Evolutionary conservation across 2,329 filamentous ascomycete genomes (phyloP).

Genomic region (Calonectria fujianensis): DNA sequence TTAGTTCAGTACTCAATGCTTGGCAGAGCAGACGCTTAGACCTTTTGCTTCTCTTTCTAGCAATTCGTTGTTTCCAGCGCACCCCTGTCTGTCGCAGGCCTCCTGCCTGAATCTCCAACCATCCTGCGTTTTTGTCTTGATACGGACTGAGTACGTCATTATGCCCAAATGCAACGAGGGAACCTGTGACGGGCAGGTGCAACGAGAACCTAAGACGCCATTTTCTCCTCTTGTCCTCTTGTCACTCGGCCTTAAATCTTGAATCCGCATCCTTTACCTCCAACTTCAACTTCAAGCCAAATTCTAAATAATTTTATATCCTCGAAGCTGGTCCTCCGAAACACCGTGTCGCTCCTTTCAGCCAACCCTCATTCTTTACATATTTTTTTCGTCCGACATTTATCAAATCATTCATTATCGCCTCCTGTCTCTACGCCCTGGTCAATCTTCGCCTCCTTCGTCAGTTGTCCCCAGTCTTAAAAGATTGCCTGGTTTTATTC

Average conservation of each 20-base stretch:
- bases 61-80: neutral
- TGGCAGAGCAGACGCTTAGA: neutral
- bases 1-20: neutral
- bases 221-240: neutral
- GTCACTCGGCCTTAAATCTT: neutral
- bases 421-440: neutral
- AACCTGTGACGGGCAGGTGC: neutral
- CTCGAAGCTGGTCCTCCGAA: constrained; percentile 23
- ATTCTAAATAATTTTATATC: neutral
- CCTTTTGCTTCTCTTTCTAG: neutral
- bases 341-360: constrained; percentile 12
- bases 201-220: neutral
- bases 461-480: constrained; percentile 1
- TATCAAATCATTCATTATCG: neutral
- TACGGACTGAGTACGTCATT: constrained; percentile 3
- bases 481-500: constrained; percentile 18
- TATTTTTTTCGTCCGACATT: neutral
- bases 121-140: neutral
- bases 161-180: neutral
- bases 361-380: neutral
- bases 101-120: constrained; percentile 18
- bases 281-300: neutral
- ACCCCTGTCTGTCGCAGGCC: neutral
- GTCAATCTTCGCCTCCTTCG: constrained; percentile 29
- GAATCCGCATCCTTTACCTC: constrained; percentile 2